A percentile compares a stretch with the other conserved stretches of the same genome.
Conservation (phyloP, 1,284 basidiomycete genomes). For the Marasmius oreades region DNA sequence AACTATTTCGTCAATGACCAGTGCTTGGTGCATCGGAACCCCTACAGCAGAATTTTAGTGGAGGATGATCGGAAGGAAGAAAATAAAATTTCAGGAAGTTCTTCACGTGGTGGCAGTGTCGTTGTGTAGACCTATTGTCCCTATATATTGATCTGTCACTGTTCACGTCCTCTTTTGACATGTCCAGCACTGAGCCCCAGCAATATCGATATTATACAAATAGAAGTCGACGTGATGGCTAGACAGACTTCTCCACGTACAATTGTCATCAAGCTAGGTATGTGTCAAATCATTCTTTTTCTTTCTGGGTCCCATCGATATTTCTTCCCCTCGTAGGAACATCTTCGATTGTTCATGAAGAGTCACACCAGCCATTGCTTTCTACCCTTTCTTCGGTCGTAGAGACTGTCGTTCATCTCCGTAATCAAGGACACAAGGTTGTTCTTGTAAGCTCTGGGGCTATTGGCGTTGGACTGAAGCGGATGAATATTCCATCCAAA, state of each 20-base stretch:
- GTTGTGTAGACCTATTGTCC: neutral
- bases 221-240: neutral
- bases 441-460: conserved; percentile 96
- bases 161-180: neutral
- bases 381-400: conserved; percentile 90
- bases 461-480: conserved; percentile 90
- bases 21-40: conserved; percentile 41
- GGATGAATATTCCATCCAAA: conserved; percentile 81
- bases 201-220: too few species aligned
- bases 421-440: conserved; percentile 84
- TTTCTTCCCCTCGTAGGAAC: conserved; percentile 55
- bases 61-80: neutral
- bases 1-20: conserved; percentile 51
- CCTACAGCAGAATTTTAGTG: neutral
- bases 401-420: conserved; percentile 84
- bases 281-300: conserved; percentile 17
- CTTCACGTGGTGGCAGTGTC: neutral
- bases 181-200: too few species aligned
- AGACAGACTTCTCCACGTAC: conserved; percentile 40
- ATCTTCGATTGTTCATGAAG: conserved; percentile 91
- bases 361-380: conserved; percentile 85
- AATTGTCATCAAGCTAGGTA: conserved; percentile 82
- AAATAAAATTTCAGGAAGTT: neutral
- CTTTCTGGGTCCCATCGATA: conserved; percentile 2
- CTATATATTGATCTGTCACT: neutral